A percentile compares a stretch with the other conserved stretches of the same genome.
These are phyloP conservation scores for Penicillium parvum DNA, from an alignment of 495 filamentous ascomycete genomes.

Conservation along the genomic window DNA sequence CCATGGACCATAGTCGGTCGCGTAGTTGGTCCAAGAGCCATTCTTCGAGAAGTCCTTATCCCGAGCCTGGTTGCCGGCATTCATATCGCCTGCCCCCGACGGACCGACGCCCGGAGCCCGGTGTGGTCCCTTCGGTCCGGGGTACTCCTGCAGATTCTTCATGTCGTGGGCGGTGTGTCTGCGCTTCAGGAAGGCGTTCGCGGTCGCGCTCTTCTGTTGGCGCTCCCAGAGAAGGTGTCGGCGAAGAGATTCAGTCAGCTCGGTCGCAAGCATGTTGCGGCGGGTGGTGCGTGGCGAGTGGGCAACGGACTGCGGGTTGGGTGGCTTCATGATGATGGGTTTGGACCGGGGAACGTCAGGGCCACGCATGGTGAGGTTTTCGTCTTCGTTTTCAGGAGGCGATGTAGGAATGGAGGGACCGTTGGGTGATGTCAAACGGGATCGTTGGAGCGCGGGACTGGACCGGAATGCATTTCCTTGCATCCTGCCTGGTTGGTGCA, in stretches of 20 bases:
- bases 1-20: slow-evolving; percentile 55
- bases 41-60: slow-evolving; percentile 51
- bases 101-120: slow-evolving; percentile 12
- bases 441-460: slow-evolving; percentile 75
- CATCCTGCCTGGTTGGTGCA: slow-evolving; percentile 62
- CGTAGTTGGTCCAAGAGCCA: slow-evolving; percentile 62
- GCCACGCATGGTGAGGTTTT: slow-evolving; percentile 66
- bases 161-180: slow-evolving; percentile 88
- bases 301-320: slow-evolving; percentile 54
- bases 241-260: slow-evolving; percentile 78
- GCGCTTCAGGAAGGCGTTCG: slow-evolving; percentile 83
- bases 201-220: slow-evolving; percentile 84
- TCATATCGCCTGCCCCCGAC: slow-evolving; percentile 14
- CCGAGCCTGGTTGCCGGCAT: slow-evolving; percentile 19
- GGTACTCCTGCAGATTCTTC: slow-evolving; percentile 75
- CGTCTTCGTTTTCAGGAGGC: slow-evolving; percentile 64
- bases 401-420: slow-evolving; percentile 71
- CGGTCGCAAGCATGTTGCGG: slow-evolving; percentile 93
- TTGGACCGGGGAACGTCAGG: slow-evolving; percentile 73
- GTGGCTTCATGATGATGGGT: slow-evolving; percentile 71
- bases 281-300: slow-evolving; percentile 89
- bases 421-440: slow-evolving; percentile 66
- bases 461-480: slow-evolving; percentile 59
- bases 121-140: slow-evolving; percentile 38
- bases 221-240: slow-evolving; percentile 81